These are phyloP conservation scores for Oxytropis ochrocephala DNA, from an alignment of 306 rosid species.

Conservation along the genomic window DNA sequence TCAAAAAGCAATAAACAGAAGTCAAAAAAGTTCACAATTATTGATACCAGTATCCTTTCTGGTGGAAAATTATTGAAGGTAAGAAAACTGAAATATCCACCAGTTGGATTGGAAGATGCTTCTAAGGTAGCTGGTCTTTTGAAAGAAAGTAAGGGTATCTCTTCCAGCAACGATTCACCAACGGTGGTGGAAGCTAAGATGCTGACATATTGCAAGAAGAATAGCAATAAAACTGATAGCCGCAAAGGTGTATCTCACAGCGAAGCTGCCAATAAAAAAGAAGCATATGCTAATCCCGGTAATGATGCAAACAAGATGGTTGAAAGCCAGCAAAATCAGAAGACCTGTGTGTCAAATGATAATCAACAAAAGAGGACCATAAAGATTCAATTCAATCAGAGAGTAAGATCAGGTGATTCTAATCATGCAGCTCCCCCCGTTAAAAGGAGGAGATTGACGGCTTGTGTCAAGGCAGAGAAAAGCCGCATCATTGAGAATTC, in stretches of 20 bases:
- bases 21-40: constrained; percentile 36
- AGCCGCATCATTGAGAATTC: constrained; percentile 27
- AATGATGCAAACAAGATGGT: constrained; percentile 22
- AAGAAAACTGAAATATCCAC: constrained; percentile 39
- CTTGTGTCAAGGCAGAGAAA: constrained; percentile 46
- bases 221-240: constrained; percentile 14
- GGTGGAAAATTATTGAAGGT: constrained; percentile 41
- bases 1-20: constrained; percentile 19
- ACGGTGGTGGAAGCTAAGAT: constrained; percentile 17
- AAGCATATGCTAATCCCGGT: constrained; percentile 7
- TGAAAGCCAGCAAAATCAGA: constrained; percentile 27
- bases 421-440: constrained; percentile 36
- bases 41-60: constrained; percentile 47
- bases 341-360: constrained; percentile 16
- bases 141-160: constrained; percentile 25
- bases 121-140: constrained; percentile 29
- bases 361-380: constrained; percentile 32
- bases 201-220: constrained; percentile 23
- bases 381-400: constrained; percentile 36
- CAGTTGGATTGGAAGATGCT: constrained; percentile 27
- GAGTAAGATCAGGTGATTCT: constrained; percentile 41
- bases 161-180: constrained; percentile 8
- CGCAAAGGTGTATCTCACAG: neutral
- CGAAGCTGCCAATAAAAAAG: constrained; percentile 22
- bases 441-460: constrained; percentile 53